Conservation (phyloP, 768 basidiomycete species). For the Suillus paluster region DNA sequence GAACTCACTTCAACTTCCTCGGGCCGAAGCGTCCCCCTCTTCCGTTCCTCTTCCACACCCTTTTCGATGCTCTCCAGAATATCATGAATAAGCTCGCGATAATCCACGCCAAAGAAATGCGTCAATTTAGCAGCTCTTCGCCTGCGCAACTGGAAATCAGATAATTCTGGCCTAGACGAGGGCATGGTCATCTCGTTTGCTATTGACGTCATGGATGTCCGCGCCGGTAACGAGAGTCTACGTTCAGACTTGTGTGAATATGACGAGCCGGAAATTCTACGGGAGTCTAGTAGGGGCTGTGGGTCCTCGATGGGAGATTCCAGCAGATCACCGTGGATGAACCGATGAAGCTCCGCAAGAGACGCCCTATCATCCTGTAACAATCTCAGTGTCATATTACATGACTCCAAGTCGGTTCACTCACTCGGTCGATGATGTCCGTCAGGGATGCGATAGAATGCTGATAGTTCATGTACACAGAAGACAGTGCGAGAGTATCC, state of each 20-base stretch:
- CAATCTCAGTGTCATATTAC: constrained; percentile 9
- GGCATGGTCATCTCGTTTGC: constrained; percentile 51
- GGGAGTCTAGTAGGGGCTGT: constrained; percentile 20
- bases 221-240: constrained; percentile 69
- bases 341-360: constrained; percentile 74
- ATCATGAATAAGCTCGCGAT: constrained; percentile 75
- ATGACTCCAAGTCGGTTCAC: constrained; percentile 30
- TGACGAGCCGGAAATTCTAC: constrained; percentile 37
- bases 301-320: constrained; percentile 27
- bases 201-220: constrained; percentile 63
- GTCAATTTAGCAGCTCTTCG: constrained; percentile 82
- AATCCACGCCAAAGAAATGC: constrained; percentile 87
- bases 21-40: constrained; percentile 61
- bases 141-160: constrained; percentile 69
- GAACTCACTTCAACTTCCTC: constrained; percentile 73
- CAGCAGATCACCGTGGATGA: constrained; percentile 47
- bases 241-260: constrained; percentile 60
- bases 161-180: constrained; percentile 45
- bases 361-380: constrained; percentile 75
- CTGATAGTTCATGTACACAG: constrained; percentile 76
- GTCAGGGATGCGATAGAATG: constrained; percentile 80
- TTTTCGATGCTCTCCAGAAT: constrained; percentile 82
- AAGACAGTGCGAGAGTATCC: constrained; percentile 39
- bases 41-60: constrained; percentile 71
- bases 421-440: constrained; percentile 79